Evolutionary conservation across 2,329 filamentous ascomycete genomes (phyloP), one percentile per base, ranked within the genome.

Genomic region (Phoma sp.): DNA sequence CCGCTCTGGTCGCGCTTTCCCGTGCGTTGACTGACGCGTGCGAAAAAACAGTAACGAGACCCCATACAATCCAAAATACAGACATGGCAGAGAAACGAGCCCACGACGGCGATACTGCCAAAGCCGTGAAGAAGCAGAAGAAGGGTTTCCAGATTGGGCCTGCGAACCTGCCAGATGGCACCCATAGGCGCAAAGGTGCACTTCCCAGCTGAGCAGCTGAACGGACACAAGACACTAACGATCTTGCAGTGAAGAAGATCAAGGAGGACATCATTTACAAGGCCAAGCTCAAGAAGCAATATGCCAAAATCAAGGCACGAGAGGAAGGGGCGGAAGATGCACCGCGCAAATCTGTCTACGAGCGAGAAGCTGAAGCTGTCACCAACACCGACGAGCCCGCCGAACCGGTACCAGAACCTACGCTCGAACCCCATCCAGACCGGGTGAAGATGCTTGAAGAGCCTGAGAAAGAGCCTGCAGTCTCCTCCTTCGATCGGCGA

Each of bases 201-300:
- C 40, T 4, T n/a, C 12, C 12, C 15, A 35, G 15, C n/a, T 17
- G 32, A 3, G 32, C 32, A 35, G n/a, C n/a, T 17, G 32, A n/a
- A 8, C n/a, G 4, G 1, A 15, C 15, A 2, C 6, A 3, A 8
- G 5, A 35, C 51, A 24, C 43, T 65, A 44, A 63, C 44, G 39
- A 9, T 13, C 19, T 10, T 17, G 32, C 68, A 94, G 91, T 90
- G 54, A 87, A 91, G 75, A 94, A 94, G 76, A 95, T 96, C 71
- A 98, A 98, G 77, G 84, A 89, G 62, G 86, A 90, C 63, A 80
- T 96, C 51, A 97, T 98, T 68, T 86, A 92, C 75, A 96, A 95
- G 75, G 92, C 93, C 57, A 96, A 97, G 77, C 83, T 96, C 60
- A 95, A 94, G 78, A 96, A 96, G 76, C 85, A 90, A 37, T 97